Percentiles rank a stretch among this genome's conserved stretches.
Conservation (phyloP, 2,329 filamentous ascomycete genomes). For the Alternaria infectoria region DNA sequence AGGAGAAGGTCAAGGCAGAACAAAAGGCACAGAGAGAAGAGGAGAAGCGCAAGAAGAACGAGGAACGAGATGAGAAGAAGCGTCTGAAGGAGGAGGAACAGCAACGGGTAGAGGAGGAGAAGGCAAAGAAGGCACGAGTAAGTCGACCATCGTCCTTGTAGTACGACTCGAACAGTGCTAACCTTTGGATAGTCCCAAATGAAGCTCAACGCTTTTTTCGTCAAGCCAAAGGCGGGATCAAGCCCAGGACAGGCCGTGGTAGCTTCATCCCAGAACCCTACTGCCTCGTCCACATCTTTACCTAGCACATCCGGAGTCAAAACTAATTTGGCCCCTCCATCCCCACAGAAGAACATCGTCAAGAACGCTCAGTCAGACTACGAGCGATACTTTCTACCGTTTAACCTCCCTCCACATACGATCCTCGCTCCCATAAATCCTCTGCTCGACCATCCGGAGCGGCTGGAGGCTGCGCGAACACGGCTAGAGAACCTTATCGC, state of each 20-base stretch:
- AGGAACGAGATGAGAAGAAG: constrained; percentile 50
- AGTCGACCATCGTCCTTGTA: constrained; percentile 22
- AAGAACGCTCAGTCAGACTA: constrained; percentile 50
- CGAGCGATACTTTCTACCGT: constrained; percentile 76
- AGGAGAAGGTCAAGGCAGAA: constrained; percentile 46
- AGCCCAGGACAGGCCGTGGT: constrained; percentile 33
- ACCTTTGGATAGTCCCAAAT: constrained; percentile 45
- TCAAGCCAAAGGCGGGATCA: constrained; percentile 48
- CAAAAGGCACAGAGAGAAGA: constrained; percentile 45
- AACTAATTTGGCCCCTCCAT: constrained; percentile 40
- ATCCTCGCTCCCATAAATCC: constrained; percentile 66
- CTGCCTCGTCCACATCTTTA: constrained; percentile 35
- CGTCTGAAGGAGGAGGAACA: constrained; percentile 56
- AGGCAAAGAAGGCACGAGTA: constrained; percentile 50
- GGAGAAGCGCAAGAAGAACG: constrained; percentile 44
- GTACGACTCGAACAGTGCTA: constrained; percentile 17
- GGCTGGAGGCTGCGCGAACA: constrained; percentile 31
- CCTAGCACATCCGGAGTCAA: constrained; percentile 21
- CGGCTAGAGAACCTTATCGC: constrained; percentile 37
- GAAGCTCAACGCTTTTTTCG: constrained; percentile 54
- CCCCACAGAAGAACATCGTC: constrained; percentile 41
- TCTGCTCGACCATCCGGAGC: constrained; percentile 37
- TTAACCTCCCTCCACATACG: constrained; percentile 77
- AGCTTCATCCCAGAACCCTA: constrained; percentile 43
- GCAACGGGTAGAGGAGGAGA: constrained; percentile 51